A percentile compares a stretch with the other conserved stretches of the same genome.
Evolutionary conservation across 768 basidiomycete genomes (phyloP).

Genomic region (Pleurotus ostreatus): DNA sequence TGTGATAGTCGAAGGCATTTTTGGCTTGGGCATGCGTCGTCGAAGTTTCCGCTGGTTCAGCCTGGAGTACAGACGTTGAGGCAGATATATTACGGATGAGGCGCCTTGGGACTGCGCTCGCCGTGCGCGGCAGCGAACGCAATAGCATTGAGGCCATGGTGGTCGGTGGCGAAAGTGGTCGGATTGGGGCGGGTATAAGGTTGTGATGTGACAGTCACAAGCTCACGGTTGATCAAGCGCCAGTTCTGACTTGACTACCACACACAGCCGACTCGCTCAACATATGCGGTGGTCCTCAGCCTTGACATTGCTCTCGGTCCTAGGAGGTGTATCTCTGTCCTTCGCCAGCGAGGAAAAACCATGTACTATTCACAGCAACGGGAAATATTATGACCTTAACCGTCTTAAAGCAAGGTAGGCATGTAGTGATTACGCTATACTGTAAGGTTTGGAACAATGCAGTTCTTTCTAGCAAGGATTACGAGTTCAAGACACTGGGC

Average conservation of each 20-base stretch:
- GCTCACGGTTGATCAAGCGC: no score
- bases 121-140: slow-evolving; percentile 54
- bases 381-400: slow-evolving; percentile 65
- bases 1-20: slow-evolving; percentile 61
- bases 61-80: slow-evolving; percentile 25
- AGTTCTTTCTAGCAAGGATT: slow-evolving; percentile 54
- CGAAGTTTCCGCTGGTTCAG: slow-evolving; percentile 20
- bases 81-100: slow-evolving; percentile 34
- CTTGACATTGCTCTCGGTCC: background rate
- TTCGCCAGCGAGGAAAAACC: slow-evolving; percentile 39
- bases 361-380: slow-evolving; percentile 56
- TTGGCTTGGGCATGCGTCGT: slow-evolving; percentile 29
- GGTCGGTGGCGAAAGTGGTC: slow-evolving; percentile 25
- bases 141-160: slow-evolving; percentile 65
- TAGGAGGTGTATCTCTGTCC: background rate
- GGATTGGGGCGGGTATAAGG: slow-evolving; percentile 31
- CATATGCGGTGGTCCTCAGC: slow-evolving; percentile 14
- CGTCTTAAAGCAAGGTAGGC: slow-evolving; percentile 55
- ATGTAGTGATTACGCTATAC: slow-evolving; percentile 3
- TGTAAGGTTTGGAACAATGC: slow-evolving; percentile 6
- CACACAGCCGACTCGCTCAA: background rate
- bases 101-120: slow-evolving; percentile 26
- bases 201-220: slow-evolving; percentile 17
- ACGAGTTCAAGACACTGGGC: slow-evolving; percentile 44
- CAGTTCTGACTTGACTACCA: no score